Evolutionary conservation across 176 grass and related monocot genomes (phyloP), one percentile per base, ranked within the genome.

Genomic region (Secale cereale): DNA sequence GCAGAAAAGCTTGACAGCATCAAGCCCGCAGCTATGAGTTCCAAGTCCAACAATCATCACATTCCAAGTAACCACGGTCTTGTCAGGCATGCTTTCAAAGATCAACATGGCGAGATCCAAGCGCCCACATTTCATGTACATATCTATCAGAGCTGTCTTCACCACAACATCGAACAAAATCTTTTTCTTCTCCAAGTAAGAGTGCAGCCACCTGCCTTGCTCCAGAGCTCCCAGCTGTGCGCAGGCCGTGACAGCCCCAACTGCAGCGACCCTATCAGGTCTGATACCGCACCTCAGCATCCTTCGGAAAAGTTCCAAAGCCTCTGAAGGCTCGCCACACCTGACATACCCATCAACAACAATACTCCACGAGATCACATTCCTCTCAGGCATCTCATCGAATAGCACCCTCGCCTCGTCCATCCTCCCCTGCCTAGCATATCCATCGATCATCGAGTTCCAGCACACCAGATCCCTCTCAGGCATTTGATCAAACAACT

Each of bases 151-250:
- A 59, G 93, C 88, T 62, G 93, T 92, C 70, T 83, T 65, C 14
- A 92, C 86, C 36, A 95, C 90, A 74, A 88, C 80, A 84, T 95
- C 93, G 0, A 84, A 82, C 5, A 88, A 17, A 16, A 88, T 45
- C 22, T 78, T 92, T 79, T 95, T 95, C 82, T 92, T 94, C 70
- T 90, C 86, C 86, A 92, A 68, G 64, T 90, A 92, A 59, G 79
- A 90, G 83, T 95, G 93, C 43, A 95, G 80, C 93, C 90, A 95
- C 65, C 90, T 89, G 75, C 93, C 93, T 79, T 92, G 90, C 66
- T 95, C 90, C 23, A 95, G 73, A 78, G 93, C 76, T 3, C 93
- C 93, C 57, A 92, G 56, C 65, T 92, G 90, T 52, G 93, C 83
- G 64, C 93, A 95, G 15, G 88, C 93, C 10, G 83, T 74, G 36